A percentile compares a stretch with the other conserved stretches of the same genome.
Evolutionary conservation across 164 flowering plant species (phyloP).

Genomic region (Tetracentron sinense): DNA sequence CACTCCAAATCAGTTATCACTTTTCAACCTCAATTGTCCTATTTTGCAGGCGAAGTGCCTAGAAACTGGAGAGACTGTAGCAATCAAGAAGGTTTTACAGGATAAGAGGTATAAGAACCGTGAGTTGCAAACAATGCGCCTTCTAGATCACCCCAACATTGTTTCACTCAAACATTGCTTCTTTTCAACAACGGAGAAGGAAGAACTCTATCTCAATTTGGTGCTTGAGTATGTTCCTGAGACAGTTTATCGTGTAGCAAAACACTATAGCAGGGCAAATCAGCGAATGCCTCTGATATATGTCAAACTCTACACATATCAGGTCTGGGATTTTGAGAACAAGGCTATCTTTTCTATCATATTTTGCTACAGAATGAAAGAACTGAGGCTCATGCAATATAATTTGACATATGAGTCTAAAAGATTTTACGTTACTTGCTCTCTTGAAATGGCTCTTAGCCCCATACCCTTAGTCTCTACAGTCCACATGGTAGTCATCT

Average conservation of each 20-base stretch:
- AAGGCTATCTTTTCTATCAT: neutral
- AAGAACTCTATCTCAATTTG: slow-evolving; percentile 74
- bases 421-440: too few species aligned
- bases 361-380: neutral
- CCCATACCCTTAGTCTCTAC: too few species aligned
- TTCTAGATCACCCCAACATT: slow-evolving; percentile 76
- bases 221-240: slow-evolving; percentile 83
- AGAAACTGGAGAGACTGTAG: slow-evolving; percentile 73
- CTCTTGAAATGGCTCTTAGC: too few species aligned
- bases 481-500: too few species aligned
- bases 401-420: too few species aligned
- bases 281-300: slow-evolving; percentile 75
- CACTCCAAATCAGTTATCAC: too few species aligned
- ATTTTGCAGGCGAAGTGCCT: slow-evolving; percentile 62
- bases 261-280: slow-evolving; percentile 59
- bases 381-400: neutral
- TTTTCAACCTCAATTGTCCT: slow-evolving; percentile 1
- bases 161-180: slow-evolving; percentile 72
- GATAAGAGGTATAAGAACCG: slow-evolving; percentile 78
- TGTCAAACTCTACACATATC: slow-evolving; percentile 66
- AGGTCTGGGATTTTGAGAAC: slow-evolving; percentile 30
- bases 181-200: slow-evolving; percentile 72
- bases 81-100: slow-evolving; percentile 73
- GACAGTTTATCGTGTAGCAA: slow-evolving; percentile 61
- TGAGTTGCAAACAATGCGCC: slow-evolving; percentile 76